These are phyloP conservation scores for Saturnispora gosingensis DNA, from an alignment of 805 yeast species.

Conservation along the genomic window DNA sequence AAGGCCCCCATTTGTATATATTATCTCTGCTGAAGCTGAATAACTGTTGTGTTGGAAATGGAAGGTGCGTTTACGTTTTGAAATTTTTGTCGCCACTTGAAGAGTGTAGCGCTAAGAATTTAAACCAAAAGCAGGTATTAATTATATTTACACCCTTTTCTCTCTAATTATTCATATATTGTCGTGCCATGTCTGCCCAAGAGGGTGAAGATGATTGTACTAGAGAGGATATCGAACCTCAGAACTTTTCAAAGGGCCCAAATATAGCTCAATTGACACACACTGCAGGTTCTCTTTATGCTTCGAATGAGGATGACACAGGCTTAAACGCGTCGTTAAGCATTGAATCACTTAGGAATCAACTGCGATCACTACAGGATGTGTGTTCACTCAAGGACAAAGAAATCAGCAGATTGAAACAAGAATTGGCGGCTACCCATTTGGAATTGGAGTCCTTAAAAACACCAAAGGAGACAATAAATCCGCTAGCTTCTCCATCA, in stretches of 20 bases:
- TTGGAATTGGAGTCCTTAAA: not conserved
- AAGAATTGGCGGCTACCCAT: not conserved
- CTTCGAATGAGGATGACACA: not conserved
- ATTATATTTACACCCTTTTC: not conserved
- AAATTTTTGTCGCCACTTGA: not conserved
- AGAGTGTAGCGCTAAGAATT: not conserved
- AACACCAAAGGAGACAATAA: slow-evolving; percentile 1
- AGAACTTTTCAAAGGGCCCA: not conserved
- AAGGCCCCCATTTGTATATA: slow-evolving; percentile 10
- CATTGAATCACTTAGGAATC: not conserved
- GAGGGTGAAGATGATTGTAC: not conserved
- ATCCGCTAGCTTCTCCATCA: slow-evolving; percentile 21
- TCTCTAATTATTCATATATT: not conserved
- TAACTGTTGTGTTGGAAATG: not conserved
- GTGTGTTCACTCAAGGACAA: not conserved
- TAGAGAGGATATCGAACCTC: not conserved
- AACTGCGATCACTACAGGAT: not conserved
- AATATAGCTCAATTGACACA: not conserved
- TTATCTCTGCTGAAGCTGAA: not conserved
- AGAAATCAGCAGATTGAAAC: not conserved
- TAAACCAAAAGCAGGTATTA: not conserved
- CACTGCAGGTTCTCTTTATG: not conserved
- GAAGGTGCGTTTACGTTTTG: not conserved
- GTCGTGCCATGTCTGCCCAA: not conserved
- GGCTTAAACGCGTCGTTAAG: not conserved